Evolutionary conservation across 371 early-diverging fungal genomes (phyloP).

Genomic region (Blakeslea trispora): DNA sequence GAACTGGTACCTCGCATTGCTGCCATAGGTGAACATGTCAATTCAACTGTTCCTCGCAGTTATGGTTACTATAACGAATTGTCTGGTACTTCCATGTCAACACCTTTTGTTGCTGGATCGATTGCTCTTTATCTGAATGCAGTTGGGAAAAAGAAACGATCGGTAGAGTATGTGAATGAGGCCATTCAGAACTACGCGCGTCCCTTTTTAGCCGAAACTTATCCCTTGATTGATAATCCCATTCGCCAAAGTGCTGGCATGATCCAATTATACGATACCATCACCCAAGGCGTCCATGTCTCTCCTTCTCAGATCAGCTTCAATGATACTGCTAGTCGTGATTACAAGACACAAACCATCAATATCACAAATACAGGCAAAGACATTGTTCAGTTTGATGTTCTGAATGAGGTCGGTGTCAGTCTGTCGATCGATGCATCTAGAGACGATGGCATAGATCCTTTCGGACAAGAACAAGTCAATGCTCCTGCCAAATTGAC

Average conservation of each 20-base stretch:
- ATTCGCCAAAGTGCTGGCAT: conserved; percentile 70
- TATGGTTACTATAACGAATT: conserved; percentile 52
- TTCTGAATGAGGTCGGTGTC: conserved; percentile 36
- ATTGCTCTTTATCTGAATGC: conserved; percentile 59
- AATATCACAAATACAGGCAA: conserved; percentile 56
- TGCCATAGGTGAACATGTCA: conserved; percentile 69
- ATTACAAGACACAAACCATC: conserved; percentile 32
- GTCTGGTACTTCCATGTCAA: conserved; percentile 69
- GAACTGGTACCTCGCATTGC: conserved; percentile 55
- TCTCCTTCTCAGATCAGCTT: conserved; percentile 63
- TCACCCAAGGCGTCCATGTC: conserved; percentile 49
- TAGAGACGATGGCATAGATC: conserved; percentile 30
- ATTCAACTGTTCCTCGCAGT: conserved; percentile 58
- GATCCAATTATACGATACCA: conserved; percentile 62
- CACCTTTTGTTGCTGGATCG: conserved; percentile 71
- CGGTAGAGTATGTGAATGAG: conserved; percentile 12
- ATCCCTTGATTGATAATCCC: conserved; percentile 22
- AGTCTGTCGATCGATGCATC: conserved; percentile 28
- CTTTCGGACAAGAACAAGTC: conserved; percentile 30
- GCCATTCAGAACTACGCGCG: conserved; percentile 53
- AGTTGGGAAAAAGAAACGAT: conserved; percentile 8
- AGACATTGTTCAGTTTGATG: conserved; percentile 44
- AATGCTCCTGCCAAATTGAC: conserved; percentile 40
- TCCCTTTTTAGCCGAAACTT: background rate
- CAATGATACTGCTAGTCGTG: conserved; percentile 55